These are phyloP conservation scores for Glycine tomentella DNA, from an alignment of 306 rosid species.

Conservation along the genomic window DNA sequence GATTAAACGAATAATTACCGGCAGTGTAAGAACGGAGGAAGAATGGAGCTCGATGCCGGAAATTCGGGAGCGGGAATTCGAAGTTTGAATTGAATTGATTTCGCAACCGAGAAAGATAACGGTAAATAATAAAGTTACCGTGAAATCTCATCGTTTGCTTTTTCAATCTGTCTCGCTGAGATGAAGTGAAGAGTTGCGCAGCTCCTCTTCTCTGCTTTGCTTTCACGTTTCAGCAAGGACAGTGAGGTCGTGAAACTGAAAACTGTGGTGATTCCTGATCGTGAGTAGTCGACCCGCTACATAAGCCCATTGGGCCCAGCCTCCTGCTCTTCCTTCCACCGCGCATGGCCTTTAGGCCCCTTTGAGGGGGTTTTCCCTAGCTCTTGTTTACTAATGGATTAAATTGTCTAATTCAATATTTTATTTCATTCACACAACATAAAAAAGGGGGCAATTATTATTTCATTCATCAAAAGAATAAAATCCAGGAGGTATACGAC, in stretches of 20 bases:
- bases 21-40: constrained; percentile 55
- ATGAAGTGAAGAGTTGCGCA: neutral
- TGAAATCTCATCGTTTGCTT: constrained; percentile 45
- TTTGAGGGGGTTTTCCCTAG: too few species aligned
- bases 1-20: constrained; percentile 41
- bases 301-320: constrained; percentile 30
- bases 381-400: too few species aligned
- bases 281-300: neutral
- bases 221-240: neutral
- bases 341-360: too few species aligned
- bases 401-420: too few species aligned
- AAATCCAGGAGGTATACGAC: too few species aligned
- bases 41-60: constrained; percentile 34
- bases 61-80: neutral
- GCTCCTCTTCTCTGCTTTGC: constrained; percentile 3
- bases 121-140: constrained; percentile 39
- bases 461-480: too few species aligned
- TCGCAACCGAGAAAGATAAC: constrained; percentile 34
- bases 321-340: too few species aligned
- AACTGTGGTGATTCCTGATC: neutral
- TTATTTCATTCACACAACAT: too few species aligned
- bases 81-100: constrained; percentile 38
- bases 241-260: neutral
- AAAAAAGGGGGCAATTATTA: too few species aligned
- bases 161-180: neutral